Percentiles rank a stretch among this genome's conserved stretches.
Conservation (phyloP, 306 rosid species). For the Vicia villosa region DNA sequence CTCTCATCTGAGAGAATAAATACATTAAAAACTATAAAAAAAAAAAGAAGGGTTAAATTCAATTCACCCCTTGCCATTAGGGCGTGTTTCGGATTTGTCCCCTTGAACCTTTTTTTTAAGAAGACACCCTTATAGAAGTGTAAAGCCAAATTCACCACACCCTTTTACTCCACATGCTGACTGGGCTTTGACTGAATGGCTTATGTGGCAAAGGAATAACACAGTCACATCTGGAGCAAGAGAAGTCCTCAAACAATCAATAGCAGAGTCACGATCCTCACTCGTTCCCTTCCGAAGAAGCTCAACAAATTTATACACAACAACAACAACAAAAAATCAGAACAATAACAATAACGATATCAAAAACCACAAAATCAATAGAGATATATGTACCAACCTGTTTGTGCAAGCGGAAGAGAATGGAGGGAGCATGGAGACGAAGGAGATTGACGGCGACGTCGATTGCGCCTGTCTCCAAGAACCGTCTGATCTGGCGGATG, state of each 20-base stretch:
- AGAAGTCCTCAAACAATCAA: conserved; percentile 74
- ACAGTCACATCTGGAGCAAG: too few species aligned
- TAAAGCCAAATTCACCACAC: too few species aligned
- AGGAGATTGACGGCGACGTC: conserved; percentile 76
- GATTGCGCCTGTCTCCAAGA: conserved; percentile 68
- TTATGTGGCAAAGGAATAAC: too few species aligned
- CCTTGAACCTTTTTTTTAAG: too few species aligned
- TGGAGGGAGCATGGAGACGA: conserved; percentile 76
- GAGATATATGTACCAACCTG: conserved; percentile 53
- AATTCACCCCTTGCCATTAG: too few species aligned
- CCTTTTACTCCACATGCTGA: too few species aligned
- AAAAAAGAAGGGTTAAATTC: too few species aligned
- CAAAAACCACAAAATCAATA: background rate
- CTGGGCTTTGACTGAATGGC: too few species aligned
- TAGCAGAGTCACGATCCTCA: conserved; percentile 84
- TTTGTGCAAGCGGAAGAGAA: conserved; percentile 92
- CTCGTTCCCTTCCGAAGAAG: conserved; percentile 80
- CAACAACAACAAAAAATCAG: conserved; percentile 26
- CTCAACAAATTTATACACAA: conserved; percentile 82
- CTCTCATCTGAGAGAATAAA: too few species aligned
- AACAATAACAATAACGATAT: background rate
- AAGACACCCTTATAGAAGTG: too few species aligned
- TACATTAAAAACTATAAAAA: too few species aligned
- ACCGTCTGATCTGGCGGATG: conserved; percentile 84
- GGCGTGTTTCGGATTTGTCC: too few species aligned